Evolutionary conservation across 1,284 basidiomycete genomes (phyloP), one percentile per base, ranked within the genome.

Genomic region (Cryptococcus hybrid): DNA sequence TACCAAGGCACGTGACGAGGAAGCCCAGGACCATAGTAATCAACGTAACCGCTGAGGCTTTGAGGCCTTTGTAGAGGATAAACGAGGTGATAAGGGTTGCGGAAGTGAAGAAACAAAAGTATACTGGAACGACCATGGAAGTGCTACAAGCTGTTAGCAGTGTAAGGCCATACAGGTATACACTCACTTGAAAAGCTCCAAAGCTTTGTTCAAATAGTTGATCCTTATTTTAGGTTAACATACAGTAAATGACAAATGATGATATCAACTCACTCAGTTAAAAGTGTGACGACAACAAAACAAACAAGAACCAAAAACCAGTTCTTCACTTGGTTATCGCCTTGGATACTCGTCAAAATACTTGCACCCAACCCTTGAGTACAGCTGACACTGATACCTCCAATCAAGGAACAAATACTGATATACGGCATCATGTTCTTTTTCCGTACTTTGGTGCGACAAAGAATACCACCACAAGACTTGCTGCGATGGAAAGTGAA

Each of bases 351-450:
- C 39, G 90, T 87, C 38, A 99, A 85, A 69, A 99, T 96, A 44
- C 92, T 88, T 24, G 90, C 81, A 40, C 95, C 95, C 18, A 99
- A 84, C 39, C 95, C 95, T 46, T 92, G 93, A 3, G 93, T 97
- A 58, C 95, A 94, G 66, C 90, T 93, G 66, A 99, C 95, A 61
- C 88, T 92, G 59, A 99, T 88, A 1, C 96, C 95, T 35, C 95
- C 95, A 69, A 98, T 97, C 82, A 98, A 86, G 63, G 89, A 92
- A 78, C 95, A 99, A 42, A 97, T 89, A 47, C 84, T 80, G 67
- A 96, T 93, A 78, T 98, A 97, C 84, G 93, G 93, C 61, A 99
- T 79, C 94, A 98, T 97, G 71, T 86, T 89, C 79, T 87, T 88
- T 79, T 93, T 55, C 95, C 95, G 75, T 90, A 92, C 68, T 86